Conservation (phyloP, 2,329 filamentous ascomycete genomes). For the Drechslerella dactyloides region DNA sequence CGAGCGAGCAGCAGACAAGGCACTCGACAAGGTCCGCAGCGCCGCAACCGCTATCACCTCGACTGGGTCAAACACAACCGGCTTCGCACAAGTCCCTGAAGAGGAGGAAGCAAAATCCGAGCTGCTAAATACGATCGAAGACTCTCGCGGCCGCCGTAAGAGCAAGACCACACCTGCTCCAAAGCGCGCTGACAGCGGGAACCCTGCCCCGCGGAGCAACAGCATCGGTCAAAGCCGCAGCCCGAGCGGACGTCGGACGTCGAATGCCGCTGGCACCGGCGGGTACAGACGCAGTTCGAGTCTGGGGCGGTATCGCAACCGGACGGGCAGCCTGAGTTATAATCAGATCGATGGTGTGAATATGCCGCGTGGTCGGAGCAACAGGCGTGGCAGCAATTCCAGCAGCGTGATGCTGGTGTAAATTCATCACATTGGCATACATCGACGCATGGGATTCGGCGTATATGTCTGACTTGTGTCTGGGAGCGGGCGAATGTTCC, state of each 20-base stretch:
- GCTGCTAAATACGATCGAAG: constrained; percentile 37
- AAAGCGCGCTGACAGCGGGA: constrained; percentile 19
- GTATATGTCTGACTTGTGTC: too few relatives aligned
- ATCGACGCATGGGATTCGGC: too few relatives aligned
- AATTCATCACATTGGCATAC: constrained; percentile 1
- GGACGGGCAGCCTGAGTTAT: constrained; percentile 37
- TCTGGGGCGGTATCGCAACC: constrained; percentile 39
- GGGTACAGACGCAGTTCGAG: constrained; percentile 42
- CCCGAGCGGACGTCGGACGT: constrained; percentile 37
- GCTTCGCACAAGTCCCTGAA: constrained; percentile 40
- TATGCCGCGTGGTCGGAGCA: constrained; percentile 28
- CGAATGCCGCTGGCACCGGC: constrained; percentile 10
- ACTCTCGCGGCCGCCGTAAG: constrained; percentile 30
- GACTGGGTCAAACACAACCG: constrained; percentile 7
- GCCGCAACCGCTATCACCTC: constrained; percentile 17
- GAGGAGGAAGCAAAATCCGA: constrained; percentile 46
- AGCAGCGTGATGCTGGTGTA: constrained; percentile 47
- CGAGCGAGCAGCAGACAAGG: constrained; percentile 44
- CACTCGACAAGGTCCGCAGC: constrained; percentile 45
- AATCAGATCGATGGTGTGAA: constrained; percentile 41
- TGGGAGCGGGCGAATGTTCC: too few relatives aligned
- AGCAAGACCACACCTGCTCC: constrained; percentile 40
- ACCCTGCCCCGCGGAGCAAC: constrained; percentile 17
- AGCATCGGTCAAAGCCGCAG: constrained; percentile 46
- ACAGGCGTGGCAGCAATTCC: constrained; percentile 45